Base-by-base conservation (phyloP, 768 basidiomycete species). In the Imleria badia region DNA sequence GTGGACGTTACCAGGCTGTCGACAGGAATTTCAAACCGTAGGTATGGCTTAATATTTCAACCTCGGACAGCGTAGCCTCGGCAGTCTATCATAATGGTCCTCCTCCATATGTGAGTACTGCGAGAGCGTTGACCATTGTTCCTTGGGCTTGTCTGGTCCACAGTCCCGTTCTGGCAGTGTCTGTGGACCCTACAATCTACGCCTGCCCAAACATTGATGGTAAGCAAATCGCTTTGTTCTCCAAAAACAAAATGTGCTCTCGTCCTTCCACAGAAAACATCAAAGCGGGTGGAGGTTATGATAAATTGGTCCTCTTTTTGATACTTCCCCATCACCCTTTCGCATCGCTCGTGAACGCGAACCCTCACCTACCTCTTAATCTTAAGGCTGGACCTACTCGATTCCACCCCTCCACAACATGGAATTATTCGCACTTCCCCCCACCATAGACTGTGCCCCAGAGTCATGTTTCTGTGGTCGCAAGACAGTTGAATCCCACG, bases 381-480 rank as follows among this genome's bases (percentile, higher is more conserved):
- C 31, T 26, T 2, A 34, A 35, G 20, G 30, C 51, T 42, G 29
- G 13, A 14, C 51, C 45, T 44, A 23, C 12, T 1, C 31, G 12
- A 29, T 15, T 52, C 42, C 20, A 55, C 33, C 6, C 23, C 46
- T 51, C 53, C 6, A 49, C 22, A 35, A 41, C 12, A 41, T 59
- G 54, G 13, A 49, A n/a, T 13, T 46, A 3, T 17, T 48, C 11
- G 13, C 17, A 33, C 48, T 58, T 42, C 57, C 53, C 7, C 55
- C 55, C 17, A n/a, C 30, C 8, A 31, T 59, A 22, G 60, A 65
- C 12, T 34, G 51, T 15, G 41, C 57, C 23, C 58, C 59, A 1
- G 47, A 63, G 19, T 33, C 55, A 15, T 70, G 69, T 41, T 63
- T 63, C 42, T 72, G 69, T 15, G 71, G 70, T 15, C 53, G 36